Base-by-base conservation (phyloP, 176 grass and related monocot species). In the Luzula sylvatica region DNA sequence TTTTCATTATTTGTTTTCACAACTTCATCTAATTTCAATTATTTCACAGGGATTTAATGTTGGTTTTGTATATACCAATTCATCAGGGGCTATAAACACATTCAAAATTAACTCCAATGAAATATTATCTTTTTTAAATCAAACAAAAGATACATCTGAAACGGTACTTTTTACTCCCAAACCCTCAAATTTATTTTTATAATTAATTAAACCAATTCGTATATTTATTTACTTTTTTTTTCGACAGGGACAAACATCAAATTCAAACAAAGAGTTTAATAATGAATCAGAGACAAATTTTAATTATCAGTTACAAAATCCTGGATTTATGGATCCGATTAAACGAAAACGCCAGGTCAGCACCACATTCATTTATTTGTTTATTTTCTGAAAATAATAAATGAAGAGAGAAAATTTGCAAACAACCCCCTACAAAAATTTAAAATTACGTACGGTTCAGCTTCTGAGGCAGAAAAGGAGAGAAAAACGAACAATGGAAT, bases 311-410 rank as follows among this genome's bases (percentile, higher is more conserved):
- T 30, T 46, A 60, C 67, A 30, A n/a, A 35, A 20, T 8, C 42
- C 50, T 20, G 20, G 40, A 47, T 49, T 13, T 42, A 67, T 46
- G 0, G 65, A 78, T 59, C 81, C 81, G 1, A 65, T 93, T 42
- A 86, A 82, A 45, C 19, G 80, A 45, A 82, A 81, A 70, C 70
- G 77, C 6, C 58, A 86, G 81, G 87, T 93, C 0, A 54, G 27
- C 16, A 49, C 72, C 35, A 23, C 23, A 20, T 23, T 46, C 44
- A 38, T 40, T 44, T 48, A 11, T 30, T 48, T 28, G 26, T 3
- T 49, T 3, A 18, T 19, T 25, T 24, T 35, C 9, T 4, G 5
- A 35, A 7, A 35, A 9, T 35, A 35, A 35, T 35, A 8, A 62
- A 23, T 40, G 11, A 47, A 9, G 1, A 19, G 15, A 41, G 39